These are phyloP conservation scores for Ganoderma resinaceum DNA, from an alignment of 1,284 basidiomycete species.

Conservation along the genomic window DNA sequence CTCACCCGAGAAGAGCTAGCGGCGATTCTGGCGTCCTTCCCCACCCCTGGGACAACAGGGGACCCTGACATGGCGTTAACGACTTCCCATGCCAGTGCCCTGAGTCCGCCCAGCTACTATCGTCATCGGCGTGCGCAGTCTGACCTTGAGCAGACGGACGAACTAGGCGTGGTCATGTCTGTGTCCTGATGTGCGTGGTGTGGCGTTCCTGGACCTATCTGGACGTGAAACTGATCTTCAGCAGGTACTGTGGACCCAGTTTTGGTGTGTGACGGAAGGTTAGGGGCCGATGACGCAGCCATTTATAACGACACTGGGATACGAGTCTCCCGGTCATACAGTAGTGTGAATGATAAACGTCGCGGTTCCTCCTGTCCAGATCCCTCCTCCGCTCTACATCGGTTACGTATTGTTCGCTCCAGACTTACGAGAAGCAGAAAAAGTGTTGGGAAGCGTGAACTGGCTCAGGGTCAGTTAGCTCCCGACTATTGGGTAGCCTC, in stretches of 20 bases:
- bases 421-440: background rate
- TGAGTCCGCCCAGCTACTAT: slow-evolving; percentile 30
- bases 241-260: background rate
- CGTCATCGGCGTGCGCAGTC: slow-evolving; percentile 17
- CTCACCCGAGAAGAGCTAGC: slow-evolving; percentile 26
- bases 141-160: slow-evolving; percentile 19
- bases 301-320: background rate
- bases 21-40: slow-evolving; percentile 25
- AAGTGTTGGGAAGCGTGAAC: too few relatives aligned
- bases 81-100: background rate
- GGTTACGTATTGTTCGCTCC: background rate
- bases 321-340: background rate
- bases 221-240: background rate
- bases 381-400: background rate
- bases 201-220: background rate
- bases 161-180: slow-evolving; percentile 18
- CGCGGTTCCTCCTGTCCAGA: background rate
- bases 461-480: too few relatives aligned
- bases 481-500: background rate
- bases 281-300: background rate
- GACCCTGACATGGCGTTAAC: background rate
- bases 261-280: background rate
- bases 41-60: background rate
- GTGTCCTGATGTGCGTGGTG: slow-evolving; percentile 2
- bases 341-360: background rate